These are phyloP conservation scores for Leccinum uliginosum DNA, from an alignment of 768 basidiomycete genomes.

Conservation along the genomic window DNA sequence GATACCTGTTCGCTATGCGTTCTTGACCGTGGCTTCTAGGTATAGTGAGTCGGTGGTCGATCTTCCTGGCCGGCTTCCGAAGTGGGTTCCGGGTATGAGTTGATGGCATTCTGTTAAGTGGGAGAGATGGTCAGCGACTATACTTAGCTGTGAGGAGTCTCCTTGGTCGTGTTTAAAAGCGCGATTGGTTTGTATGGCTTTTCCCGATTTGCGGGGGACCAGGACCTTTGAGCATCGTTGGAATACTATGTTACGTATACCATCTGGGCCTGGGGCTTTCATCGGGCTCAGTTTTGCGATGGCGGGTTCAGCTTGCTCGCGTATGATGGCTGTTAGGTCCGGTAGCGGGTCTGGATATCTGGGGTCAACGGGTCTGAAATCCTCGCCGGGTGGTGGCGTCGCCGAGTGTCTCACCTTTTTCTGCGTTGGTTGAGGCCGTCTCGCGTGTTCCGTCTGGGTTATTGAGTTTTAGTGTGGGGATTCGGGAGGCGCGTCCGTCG, in stretches of 20 bases:
- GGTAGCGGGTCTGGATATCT: neutral
- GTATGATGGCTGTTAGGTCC: neutral
- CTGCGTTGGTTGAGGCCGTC: neutral
- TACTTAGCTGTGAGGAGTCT: neutral
- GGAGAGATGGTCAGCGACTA: neutral
- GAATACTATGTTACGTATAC: neutral
- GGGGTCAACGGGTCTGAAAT: neutral
- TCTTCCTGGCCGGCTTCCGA: neutral
- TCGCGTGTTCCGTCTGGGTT: neutral
- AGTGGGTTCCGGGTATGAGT: neutral
- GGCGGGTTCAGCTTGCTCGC: neutral
- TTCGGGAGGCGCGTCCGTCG: rapidly evolving
- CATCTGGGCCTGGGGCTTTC: neutral
- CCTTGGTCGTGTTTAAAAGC: neutral
- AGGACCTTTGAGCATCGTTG: neutral
- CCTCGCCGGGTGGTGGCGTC: neutral
- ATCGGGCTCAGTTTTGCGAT: neutral
- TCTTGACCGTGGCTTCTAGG: neutral
- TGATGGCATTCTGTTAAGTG: neutral
- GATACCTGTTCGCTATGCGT: neutral
- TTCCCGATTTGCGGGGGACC: neutral
- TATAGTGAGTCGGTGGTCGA: slow-evolving; percentile 1
- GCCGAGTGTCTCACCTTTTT: neutral
- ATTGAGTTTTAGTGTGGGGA: slow-evolving; percentile 5
- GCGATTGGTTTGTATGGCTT: neutral